A percentile compares a stretch with the other conserved stretches of the same genome.
These are phyloP conservation scores for Benincasa hispida DNA, from an alignment of 306 rosid genomes.

Conservation along the genomic window DNA sequence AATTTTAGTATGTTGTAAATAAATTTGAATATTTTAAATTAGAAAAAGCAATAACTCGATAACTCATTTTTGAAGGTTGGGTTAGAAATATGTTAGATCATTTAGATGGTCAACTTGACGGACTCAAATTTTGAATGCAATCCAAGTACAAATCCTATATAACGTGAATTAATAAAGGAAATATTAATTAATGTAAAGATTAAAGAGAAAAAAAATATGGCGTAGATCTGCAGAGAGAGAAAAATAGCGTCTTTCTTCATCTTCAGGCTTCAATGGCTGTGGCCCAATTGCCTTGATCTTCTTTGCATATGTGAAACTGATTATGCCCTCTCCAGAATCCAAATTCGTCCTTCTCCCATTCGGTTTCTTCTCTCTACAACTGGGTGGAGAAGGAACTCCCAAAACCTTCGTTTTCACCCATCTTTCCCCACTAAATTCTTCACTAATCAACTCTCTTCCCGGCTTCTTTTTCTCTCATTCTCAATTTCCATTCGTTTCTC, in stretches of 20 bases:
- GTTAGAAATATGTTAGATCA: too few species aligned
- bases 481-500: background rate
- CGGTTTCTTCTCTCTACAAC: constrained; percentile 5
- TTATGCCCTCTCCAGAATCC: background rate
- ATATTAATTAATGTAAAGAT: background rate
- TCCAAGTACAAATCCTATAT: too few species aligned
- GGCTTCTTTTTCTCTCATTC: too few species aligned
- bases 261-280: background rate
- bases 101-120: too few species aligned
- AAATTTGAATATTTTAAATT: too few species aligned
- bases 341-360: background rate
- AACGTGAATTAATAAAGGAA: too few species aligned
- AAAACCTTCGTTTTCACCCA: background rate
- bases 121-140: too few species aligned
- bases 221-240: background rate
- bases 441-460: background rate
- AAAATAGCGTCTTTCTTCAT: background rate
- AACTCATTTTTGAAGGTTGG: too few species aligned
- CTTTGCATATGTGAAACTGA: background rate
- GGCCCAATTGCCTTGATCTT: background rate
- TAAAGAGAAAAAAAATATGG: background rate
- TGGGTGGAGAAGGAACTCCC: constrained; percentile 4
- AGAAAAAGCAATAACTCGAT: too few species aligned
- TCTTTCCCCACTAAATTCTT: background rate
- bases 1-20: too few species aligned